These are phyloP conservation scores for Sutorius australiensis DNA, from an alignment of 768 basidiomycete genomes.

Conservation along the genomic window DNA sequence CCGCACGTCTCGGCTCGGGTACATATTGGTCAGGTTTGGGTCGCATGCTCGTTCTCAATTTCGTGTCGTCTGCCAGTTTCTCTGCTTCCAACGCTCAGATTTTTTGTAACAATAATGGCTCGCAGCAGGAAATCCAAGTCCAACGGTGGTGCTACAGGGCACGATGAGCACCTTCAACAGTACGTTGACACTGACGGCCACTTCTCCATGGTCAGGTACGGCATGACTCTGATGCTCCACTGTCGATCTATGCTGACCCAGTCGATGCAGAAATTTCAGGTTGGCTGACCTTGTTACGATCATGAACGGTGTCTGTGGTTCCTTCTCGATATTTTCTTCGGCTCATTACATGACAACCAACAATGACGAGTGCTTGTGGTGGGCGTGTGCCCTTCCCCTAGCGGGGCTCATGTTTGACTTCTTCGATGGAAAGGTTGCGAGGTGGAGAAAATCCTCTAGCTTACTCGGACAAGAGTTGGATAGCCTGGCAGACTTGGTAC, in stretches of 20 bases:
- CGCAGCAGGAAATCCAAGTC: constrained; percentile 29
- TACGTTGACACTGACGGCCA: constrained; percentile 91
- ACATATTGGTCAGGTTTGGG: constrained; percentile 7
- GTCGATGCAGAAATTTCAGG: constrained; percentile 78
- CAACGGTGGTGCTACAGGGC: constrained; percentile 15
- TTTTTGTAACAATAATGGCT: constrained; percentile 16
- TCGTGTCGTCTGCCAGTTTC: constrained; percentile 30
- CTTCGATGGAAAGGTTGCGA: constrained; percentile 94
- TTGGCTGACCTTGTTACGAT: constrained; percentile 97
- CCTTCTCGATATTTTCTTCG: constrained; percentile 90
- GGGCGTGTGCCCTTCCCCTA: constrained; percentile 83
- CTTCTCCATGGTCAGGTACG: constrained; percentile 93
- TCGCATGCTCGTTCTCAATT: constrained; percentile 14
- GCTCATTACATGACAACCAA: constrained; percentile 82
- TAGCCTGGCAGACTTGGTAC: constrained; percentile 90
- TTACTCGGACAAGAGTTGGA: constrained; percentile 98
- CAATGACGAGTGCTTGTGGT: constrained; percentile 77
- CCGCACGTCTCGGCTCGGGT: background rate
- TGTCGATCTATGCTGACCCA: constrained; percentile 17
- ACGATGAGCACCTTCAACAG: constrained; percentile 50
- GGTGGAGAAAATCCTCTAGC: constrained; percentile 94
- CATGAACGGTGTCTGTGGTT: constrained; percentile 98
- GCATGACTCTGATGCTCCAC: constrained; percentile 2
- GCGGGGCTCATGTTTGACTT: constrained; percentile 98
- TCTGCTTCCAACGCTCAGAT: background rate